Evolutionary conservation across 306 rosid genomes (phyloP), one percentile per base, ranked within the genome.

Genomic region (Calophaca sinica): DNA sequence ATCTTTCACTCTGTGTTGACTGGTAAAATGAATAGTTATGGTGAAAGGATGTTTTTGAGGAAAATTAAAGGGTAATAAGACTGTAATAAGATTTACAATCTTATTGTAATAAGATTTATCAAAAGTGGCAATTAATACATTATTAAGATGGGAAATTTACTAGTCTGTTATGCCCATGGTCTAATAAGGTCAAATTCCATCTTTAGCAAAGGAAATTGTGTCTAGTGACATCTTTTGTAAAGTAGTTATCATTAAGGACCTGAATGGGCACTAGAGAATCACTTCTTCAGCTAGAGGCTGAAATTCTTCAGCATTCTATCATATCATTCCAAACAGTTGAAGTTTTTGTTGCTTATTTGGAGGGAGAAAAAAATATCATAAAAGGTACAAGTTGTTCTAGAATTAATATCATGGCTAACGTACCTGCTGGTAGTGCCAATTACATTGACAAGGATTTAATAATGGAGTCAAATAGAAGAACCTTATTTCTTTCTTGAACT

Each of bases 41-140:
- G 52, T 31, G 45, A 29, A 61, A 31, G 10, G 73, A 32, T 62
- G 35, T 62, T 20, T 48, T 74, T 7, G 3, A 61, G 60, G 70
- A 51, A 28, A 70, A 39, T 51, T 13, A 28, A 38, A 28, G 48
- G 20, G 32, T n/a, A n/a, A n/a, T n/a, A n/a, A n/a, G n/a, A 20
- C 1, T 20, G 26, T 20, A 20, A 20, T 20, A 1, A 20, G 26
- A 20, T 20, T 20, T 20, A 20, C n/a, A n/a, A n/a, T n/a, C n/a
- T n/a, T n/a, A 20, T 20, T 20, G 26, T 20, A 20, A 20, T 20
- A 1, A 20, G 26, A 20, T 20, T 20, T 20, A 20, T 1, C 26
- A 20, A 20, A 20, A 20, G 26, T 20, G 1, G 26, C 26, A 20
- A 20, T 20, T 20, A 20, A 20, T 20, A 20, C 26, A 20, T 20